A percentile compares a stretch with the other conserved stretches of the same genome.
phyloP scores from a whole-genome alignment of 805 yeast species.

The Wickerhamiella kurtzmanii region DNA sequence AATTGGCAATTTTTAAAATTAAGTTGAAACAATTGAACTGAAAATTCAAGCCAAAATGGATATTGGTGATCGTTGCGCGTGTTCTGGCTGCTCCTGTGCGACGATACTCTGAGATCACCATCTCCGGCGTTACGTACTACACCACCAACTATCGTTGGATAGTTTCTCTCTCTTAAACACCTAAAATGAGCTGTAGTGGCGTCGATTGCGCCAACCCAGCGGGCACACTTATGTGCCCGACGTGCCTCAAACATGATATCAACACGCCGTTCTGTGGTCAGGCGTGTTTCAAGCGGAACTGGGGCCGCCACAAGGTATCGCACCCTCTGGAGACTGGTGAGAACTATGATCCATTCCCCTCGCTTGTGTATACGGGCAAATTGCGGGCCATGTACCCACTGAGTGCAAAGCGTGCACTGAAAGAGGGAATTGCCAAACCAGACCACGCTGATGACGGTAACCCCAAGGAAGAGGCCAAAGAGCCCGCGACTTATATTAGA shows the following conservation, averaged over 20 bases:
- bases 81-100: no score
- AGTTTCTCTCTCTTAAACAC: conserved; percentile 3
- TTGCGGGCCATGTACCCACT: conserved; percentile 74
- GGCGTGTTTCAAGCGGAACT: conserved; percentile 56
- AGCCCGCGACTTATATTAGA: conserved; percentile 42
- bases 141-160: conserved; percentile 1
- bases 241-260: conserved; percentile 64
- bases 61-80: no score
- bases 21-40: no score
- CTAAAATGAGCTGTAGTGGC: conserved; percentile 45
- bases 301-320: conserved; percentile 49
- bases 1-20: no score
- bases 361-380: conserved; percentile 57
- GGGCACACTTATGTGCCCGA: conserved; percentile 74
- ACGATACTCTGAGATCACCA: no score
- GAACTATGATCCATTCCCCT: conserved; percentile 80
- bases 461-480: conserved; percentile 64
- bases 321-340: conserved; percentile 40
- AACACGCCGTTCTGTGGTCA: conserved; percentile 67
- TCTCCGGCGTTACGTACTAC: not conserved
- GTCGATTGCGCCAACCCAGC: conserved; percentile 79
- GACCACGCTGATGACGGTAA: conserved; percentile 75
- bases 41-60: no score
- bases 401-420: conserved; percentile 55
- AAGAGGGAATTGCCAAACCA: conserved; percentile 57